phyloP scores from a whole-genome alignment of 2,329 filamentous ascomycete genomes.

The Talaromyces marneffei region DNA sequence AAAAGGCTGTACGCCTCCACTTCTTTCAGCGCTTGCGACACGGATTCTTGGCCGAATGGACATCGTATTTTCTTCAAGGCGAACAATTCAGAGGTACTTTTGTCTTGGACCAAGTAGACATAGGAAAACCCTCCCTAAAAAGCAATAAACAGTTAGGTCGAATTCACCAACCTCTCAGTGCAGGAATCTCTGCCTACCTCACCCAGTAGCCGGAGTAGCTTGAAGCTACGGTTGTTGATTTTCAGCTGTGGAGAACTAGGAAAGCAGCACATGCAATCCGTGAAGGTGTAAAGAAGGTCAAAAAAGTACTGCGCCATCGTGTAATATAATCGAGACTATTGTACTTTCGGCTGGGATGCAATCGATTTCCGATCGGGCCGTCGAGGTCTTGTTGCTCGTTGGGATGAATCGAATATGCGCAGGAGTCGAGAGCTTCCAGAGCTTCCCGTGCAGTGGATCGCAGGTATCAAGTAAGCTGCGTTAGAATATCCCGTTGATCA shows the following conservation, averaged over 20 bases:
- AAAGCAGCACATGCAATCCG: constrained; percentile 94
- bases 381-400: background rate
- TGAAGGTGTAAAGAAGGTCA: constrained; percentile 84
- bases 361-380: background rate
- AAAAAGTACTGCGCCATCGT: constrained; percentile 76
- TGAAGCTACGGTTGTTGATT: constrained; percentile 92
- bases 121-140: constrained; percentile 90
- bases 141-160: background rate
- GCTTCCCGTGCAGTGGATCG: background rate
- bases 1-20: constrained; percentile 96
- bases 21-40: constrained; percentile 90
- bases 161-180: background rate
- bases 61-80: constrained; percentile 98
- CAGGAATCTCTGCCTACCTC: constrained; percentile 55
- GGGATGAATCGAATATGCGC: background rate
- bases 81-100: constrained; percentile 72
- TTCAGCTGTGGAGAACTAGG: constrained; percentile 88
- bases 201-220: constrained; percentile 86
- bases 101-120: constrained; percentile 96
- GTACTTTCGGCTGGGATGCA: background rate
- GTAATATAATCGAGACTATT: background rate
- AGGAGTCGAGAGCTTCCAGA: background rate
- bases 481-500: background rate
- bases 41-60: constrained; percentile 94
- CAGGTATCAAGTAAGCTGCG: background rate